A percentile compares a stretch with the other conserved stretches of the same genome.
phyloP scores from a whole-genome alignment of 257 asterid genomes.

The Solanum chiquidenum region DNA sequence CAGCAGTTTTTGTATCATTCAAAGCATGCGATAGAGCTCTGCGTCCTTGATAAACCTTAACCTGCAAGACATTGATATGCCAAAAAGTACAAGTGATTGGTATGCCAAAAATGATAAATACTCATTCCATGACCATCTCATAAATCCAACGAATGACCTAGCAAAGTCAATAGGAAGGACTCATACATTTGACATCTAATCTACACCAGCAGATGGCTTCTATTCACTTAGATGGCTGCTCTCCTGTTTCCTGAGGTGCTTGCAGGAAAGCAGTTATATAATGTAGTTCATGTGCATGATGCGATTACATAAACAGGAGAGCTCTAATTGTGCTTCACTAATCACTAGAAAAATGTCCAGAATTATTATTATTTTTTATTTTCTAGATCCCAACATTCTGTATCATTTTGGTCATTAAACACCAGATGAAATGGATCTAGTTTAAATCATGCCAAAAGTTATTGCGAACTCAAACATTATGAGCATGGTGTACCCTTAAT shows the following conservation, averaged over 20 bases:
- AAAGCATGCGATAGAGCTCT: constrained; percentile 83
- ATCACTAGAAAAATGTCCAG: not conserved
- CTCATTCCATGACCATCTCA: not conserved
- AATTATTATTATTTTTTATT: not conserved
- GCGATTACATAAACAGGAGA: not conserved
- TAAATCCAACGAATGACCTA: not conserved
- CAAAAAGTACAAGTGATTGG: not conserved
- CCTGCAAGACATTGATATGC: constrained; percentile 29
- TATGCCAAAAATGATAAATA: not conserved
- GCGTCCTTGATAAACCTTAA: constrained; percentile 82
- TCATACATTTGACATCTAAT: not conserved
- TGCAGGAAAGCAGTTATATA: not conserved
- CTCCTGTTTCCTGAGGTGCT: not conserved
- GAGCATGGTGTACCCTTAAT: not conserved
- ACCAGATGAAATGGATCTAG: not conserved
- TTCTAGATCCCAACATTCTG: not conserved
- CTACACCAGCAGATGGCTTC: not conserved
- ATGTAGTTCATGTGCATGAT: not conserved
- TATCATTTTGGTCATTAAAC: not conserved
- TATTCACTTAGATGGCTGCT: not conserved
- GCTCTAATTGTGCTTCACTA: not conserved
- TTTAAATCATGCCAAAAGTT: not conserved
- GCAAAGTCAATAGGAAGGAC: not conserved
- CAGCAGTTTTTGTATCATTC: constrained; percentile 73
- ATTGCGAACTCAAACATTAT: not conserved